Base-by-base conservation (phyloP, 1,284 basidiomycete species). In the Neonothopanus nambi region DNA sequence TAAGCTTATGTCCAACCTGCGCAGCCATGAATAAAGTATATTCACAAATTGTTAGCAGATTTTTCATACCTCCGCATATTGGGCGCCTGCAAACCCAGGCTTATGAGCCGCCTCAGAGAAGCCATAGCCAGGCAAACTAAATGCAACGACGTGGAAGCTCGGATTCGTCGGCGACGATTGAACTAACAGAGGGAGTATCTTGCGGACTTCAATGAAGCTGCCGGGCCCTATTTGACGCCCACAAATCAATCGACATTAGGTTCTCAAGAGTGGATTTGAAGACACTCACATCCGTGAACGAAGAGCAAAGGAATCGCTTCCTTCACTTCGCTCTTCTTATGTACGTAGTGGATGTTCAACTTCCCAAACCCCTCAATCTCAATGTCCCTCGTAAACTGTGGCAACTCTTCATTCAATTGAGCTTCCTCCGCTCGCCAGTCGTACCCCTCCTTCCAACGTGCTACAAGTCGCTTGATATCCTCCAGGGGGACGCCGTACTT, bases 181-280 rank as follows among this genome's bases (percentile, higher is more conserved):
- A 0, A 70, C 70, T 50, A 85, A 66, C 1, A 82, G 59, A 0
- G 84, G 80, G 0, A 84, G 64, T 0, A 84, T 64, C 65, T 81
- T 85, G 46, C 68, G 66, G 15, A 74, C 75, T 67, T 86, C 82
- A 26, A 80, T 61, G 61, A 85, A 84, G 53, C 72, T 71, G 30
- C 84, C 82, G 0, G 84, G 82, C 84, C 84, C 84, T 85, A 26
- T 6, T n/a, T n/a, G n/a, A n/a, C n/a, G n/a, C n/a, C n/a, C n/a
- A n/a, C n/a, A n/a, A n/a, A n/a, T n/a, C n/a, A n/a, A n/a, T n/a
- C n/a, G n/a, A n/a, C n/a, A n/a, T n/a, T n/a, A n/a, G n/a, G n/a
- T n/a, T n/a, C n/a, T n/a, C n/a, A n/a, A n/a, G n/a, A n/a, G n/a
- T n/a, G n/a, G n/a, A n/a, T n/a, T n/a, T n/a, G n/a, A n/a, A n/a